Base-by-base conservation (phyloP, 2,329 filamentous ascomycete genomes). In the Aureobasidium sp. region DNA sequence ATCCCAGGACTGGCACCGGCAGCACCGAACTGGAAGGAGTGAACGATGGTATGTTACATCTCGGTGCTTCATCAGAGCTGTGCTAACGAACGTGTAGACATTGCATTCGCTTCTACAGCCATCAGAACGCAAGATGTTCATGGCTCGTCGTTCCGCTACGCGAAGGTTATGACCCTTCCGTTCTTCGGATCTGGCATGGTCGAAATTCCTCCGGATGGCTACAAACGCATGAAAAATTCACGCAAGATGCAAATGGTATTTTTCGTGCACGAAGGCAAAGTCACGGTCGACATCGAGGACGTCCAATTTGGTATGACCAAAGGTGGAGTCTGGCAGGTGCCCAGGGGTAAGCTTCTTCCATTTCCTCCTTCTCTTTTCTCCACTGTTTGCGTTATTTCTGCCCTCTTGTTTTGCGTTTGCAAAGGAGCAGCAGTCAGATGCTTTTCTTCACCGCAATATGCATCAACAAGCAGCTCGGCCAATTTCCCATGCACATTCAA, bases 171-270 rank as follows among this genome's bases (percentile, higher is more conserved):
- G 62, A 90, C 86, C 31, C 80, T 89, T 64, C 86, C 88, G 0
- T 97, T 96, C 74, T 90, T 97, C 74, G 92, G 91, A 37, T 88
- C 89, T 11, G 94, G 94, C 17, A 83, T 97, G 58, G 89, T 99
- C 41, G 93, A 97, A 69, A 78, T 99, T 56, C 90, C 91, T 6
- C 87, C 90, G 0, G 87, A 88, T 2, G 86, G 89, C 36, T 85
- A 89, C 71, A 99, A 99, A 79, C 85, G 87, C 68, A 84, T 87
- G 53, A 97, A 97, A 81, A 97, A 97, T 75, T 89, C 89, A 39
- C 84, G 93, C 65, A 92, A 89, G 77, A 97, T 97, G 90, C 91
- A 97, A 72, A 94, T 99, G 88, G 87, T 89, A 1, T 97, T 97
- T 74, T 97, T 96, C 69, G 88, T 99, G 34, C 87, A 91, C 68